Conservation (phyloP, 371 early-diverging fungal genomes). For the Dichotomocladium elegans region DNA sequence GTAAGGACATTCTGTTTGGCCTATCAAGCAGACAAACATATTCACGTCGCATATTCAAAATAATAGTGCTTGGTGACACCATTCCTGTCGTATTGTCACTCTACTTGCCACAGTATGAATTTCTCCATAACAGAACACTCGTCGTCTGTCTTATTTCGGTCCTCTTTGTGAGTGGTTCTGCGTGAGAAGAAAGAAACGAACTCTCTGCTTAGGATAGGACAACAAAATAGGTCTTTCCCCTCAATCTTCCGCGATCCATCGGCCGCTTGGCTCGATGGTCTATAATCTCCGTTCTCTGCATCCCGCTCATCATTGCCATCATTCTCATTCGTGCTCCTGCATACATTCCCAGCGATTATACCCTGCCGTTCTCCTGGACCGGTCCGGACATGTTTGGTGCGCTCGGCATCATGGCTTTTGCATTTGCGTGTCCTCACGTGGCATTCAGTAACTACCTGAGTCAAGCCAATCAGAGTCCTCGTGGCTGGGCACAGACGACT, state of each 20-base stretch:
- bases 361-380: slow-evolving; percentile 35
- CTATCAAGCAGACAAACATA: too few species aligned
- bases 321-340: slow-evolving; percentile 36
- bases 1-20: slow-evolving; percentile 10
- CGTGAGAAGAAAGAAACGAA: too few species aligned
- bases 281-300: slow-evolving; percentile 35
- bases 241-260: slow-evolving; percentile 39
- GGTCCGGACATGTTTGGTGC: slow-evolving; percentile 54
- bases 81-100: slow-evolving; percentile 31
- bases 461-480: slow-evolving; percentile 36
- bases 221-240: slow-evolving; percentile 30
- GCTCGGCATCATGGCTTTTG: slow-evolving; percentile 62
- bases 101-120: slow-evolving; percentile 15
- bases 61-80: slow-evolving; percentile 40
- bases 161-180: slow-evolving; percentile 24
- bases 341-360: slow-evolving; percentile 23
- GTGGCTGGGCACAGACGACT: slow-evolving; percentile 45
- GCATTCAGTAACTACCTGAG: slow-evolving; percentile 54
- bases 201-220: neutral
- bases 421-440: slow-evolving; percentile 57
- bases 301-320: slow-evolving; percentile 36
- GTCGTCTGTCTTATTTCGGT: slow-evolving; percentile 26
- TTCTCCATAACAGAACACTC: slow-evolving; percentile 16
- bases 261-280: slow-evolving; percentile 43
- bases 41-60: too few species aligned